Percentiles rank a stretch among this genome's conserved stretches.
These are phyloP conservation scores for Arabidopsis hybrid DNA, from an alignment of 441 rosid genomes.

Conservation along the genomic window DNA sequence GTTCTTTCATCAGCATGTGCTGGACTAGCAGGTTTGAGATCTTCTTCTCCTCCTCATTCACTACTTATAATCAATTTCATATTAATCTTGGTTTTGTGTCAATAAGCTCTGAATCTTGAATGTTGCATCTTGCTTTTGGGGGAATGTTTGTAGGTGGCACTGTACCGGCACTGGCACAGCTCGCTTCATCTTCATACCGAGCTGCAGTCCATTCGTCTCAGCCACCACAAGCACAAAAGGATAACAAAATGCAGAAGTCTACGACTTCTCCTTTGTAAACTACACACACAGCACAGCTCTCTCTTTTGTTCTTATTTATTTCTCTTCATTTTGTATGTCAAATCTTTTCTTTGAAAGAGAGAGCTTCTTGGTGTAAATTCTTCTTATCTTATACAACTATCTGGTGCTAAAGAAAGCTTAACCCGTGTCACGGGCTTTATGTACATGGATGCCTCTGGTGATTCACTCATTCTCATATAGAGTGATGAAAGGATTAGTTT, in stretches of 20 bases:
- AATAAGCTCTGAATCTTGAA: background rate
- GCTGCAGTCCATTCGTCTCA: constrained; percentile 62
- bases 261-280: constrained; percentile 41
- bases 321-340: constrained; percentile 26
- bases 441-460: too few species aligned
- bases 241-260: constrained; percentile 39
- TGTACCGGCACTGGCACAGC: constrained; percentile 81
- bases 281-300: constrained; percentile 10
- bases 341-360: background rate
- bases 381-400: constrained; percentile 21
- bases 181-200: constrained; percentile 79
- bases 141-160: constrained; percentile 72
- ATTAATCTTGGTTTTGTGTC: constrained; percentile 12
- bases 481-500: background rate
- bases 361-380: constrained; percentile 32
- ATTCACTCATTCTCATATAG: too few species aligned
- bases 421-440: background rate
- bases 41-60: constrained; percentile 1
- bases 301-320: background rate
- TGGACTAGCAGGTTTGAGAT: constrained; percentile 75
- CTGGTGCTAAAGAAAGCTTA: constrained; percentile 11
- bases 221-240: constrained; percentile 37
- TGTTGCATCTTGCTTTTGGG: constrained; percentile 7
- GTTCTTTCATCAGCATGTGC: constrained; percentile 94
- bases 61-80: background rate